Evolutionary conservation across 441 rosid genomes (phyloP).

Genomic region (Adansonia rubrostipa): DNA sequence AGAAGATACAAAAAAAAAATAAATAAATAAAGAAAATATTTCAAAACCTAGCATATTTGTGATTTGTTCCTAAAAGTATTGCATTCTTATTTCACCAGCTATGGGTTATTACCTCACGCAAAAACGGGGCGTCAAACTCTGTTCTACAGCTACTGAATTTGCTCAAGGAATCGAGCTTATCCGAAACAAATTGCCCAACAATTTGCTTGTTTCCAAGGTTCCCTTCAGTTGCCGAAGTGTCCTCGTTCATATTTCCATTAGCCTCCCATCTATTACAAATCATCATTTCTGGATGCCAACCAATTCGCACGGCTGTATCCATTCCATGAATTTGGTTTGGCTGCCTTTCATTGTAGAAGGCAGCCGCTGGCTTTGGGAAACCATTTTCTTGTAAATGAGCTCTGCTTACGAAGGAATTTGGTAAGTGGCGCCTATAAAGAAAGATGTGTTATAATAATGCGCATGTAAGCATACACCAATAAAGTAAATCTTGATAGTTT

Average conservation of each 20-base stretch:
- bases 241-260: slow-evolving; percentile 20
- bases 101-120: slow-evolving; percentile 29
- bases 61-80: neutral
- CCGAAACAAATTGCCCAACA: slow-evolving; percentile 30
- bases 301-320: slow-evolving; percentile 36
- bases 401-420: slow-evolving; percentile 27
- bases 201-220: slow-evolving; percentile 14
- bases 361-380: slow-evolving; percentile 20
- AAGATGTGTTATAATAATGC: neutral
- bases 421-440: slow-evolving; percentile 28
- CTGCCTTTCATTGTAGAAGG: slow-evolving; percentile 21
- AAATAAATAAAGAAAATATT: neutral
- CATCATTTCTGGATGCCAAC: slow-evolving; percentile 53
- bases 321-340: slow-evolving; percentile 22
- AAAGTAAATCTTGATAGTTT: neutral
- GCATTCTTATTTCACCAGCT: neutral
- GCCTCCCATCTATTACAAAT: slow-evolving; percentile 34
- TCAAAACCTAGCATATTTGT: neutral
- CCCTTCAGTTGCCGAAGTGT: slow-evolving; percentile 16
- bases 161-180: slow-evolving; percentile 10
- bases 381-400: slow-evolving; percentile 27
- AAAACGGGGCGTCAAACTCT: slow-evolving; percentile 36
- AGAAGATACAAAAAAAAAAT: neutral
- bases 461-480: neutral
- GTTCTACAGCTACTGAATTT: slow-evolving; percentile 29